Evolutionary conservation across 2,329 filamentous ascomycete species (phyloP).

Genomic region (Paraphaeosphaeria sporulosa): DNA sequence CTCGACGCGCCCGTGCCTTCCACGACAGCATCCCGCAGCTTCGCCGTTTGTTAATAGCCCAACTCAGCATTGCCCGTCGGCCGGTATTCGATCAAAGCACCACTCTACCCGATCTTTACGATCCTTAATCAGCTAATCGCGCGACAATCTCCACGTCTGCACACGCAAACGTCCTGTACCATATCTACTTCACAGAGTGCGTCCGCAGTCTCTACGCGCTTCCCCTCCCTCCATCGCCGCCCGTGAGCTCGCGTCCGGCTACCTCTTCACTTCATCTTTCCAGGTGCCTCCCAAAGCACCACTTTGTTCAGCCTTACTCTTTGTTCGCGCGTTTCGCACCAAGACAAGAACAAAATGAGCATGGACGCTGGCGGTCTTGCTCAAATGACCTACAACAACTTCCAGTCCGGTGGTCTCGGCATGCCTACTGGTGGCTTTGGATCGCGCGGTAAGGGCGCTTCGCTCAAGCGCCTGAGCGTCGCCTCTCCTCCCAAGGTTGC

Average conservation of each 20-base stretch:
- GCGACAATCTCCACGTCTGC: conserved; percentile 30
- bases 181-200: conserved; percentile 20
- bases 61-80: conserved; percentile 48
- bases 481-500: conserved; percentile 75
- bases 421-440: conserved; percentile 83
- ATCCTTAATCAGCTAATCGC: conserved; percentile 52
- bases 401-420: conserved; percentile 70
- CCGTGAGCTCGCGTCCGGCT: conserved; percentile 23
- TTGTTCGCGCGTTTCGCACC: conserved; percentile 32
- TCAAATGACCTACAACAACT: conserved; percentile 94
- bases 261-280: conserved; percentile 43
- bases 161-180: conserved; percentile 31
- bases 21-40: conserved; percentile 22
- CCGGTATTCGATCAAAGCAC: conserved; percentile 43
- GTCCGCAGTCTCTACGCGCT: conserved; percentile 19
- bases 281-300: conserved; percentile 34
- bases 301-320: conserved; percentile 41
- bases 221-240: conserved; percentile 33
- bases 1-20: conserved; percentile 21
- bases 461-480: conserved; percentile 87
- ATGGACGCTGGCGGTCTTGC: conserved; percentile 99
- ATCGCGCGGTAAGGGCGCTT: conserved; percentile 82
- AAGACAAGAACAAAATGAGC: conserved; percentile 52
- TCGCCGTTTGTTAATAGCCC: conserved; percentile 46
- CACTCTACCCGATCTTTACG: conserved; percentile 45